phyloP scores from a whole-genome alignment of 805 yeast genomes.

The Starmerella apicola region DNA sequence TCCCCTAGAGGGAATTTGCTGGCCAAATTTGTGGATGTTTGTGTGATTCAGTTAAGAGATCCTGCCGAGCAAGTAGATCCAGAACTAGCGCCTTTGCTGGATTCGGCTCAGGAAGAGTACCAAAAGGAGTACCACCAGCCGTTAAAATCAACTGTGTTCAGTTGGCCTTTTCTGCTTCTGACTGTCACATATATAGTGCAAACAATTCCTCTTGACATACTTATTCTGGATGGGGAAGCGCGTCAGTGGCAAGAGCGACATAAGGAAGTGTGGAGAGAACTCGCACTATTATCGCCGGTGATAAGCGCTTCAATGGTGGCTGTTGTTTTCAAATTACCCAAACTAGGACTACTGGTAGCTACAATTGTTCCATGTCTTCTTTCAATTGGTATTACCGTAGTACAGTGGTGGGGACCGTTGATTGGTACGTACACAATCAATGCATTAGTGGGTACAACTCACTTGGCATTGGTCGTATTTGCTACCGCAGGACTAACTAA shows the following conservation, averaged over 20 bases:
- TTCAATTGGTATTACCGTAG: not conserved
- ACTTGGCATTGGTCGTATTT: not conserved
- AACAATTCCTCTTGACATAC: constrained; percentile 6
- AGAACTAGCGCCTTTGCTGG: constrained; percentile 3
- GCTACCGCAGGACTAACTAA: constrained; percentile 1
- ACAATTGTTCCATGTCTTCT: not conserved
- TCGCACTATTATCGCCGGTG: not conserved
- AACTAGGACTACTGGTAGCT: not conserved
- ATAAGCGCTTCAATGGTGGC: not conserved
- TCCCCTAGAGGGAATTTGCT: not conserved
- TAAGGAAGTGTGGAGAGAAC: not conserved
- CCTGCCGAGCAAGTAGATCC: not conserved
- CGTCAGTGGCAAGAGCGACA: not conserved
- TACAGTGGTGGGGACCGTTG: not conserved
- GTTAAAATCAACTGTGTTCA: not conserved
- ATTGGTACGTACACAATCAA: not conserved
- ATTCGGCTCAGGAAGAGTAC: too few species aligned
- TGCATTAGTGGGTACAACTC: constrained; percentile 1
- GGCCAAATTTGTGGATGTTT: not conserved
- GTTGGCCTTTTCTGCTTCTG: not conserved
- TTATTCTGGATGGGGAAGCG: constrained; percentile 8
- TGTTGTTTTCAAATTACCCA: not conserved
- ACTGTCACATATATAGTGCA: constrained; percentile 3
- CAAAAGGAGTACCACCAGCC: not conserved
- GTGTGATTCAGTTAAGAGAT: not conserved